Base-by-base conservation (phyloP, 257 asterid genomes). In the Haberlea rhodopensis region DNA sequence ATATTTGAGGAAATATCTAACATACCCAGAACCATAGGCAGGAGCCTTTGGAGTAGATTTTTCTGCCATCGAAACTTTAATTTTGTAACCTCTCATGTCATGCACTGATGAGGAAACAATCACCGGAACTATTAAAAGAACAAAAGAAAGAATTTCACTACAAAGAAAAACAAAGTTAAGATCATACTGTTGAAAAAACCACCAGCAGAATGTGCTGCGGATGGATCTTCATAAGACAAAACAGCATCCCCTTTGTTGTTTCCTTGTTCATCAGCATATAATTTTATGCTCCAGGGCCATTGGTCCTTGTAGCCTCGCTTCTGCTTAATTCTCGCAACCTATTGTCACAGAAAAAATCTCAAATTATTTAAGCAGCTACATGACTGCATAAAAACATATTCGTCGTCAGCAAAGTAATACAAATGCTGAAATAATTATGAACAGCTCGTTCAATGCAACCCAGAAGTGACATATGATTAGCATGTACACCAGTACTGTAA, bases 161-260 rank as follows among this genome's bases (percentile, higher is more conserved):
- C 43, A 60, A 64, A 31, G 31, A n/a, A 56, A 63, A 19, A 67
- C 19, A n/a, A 25, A 60, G 65, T 23, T 32, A 18, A 40, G 72
- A 55, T 32, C 81, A 48, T 90, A 94, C 99, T 79, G 59, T 94
- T 85, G 74, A 86, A 94, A 79, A 94, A 94, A 29, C 96, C 95
- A 32, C 97, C 99, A 23, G 99, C 99, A 40, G 97, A 82, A 75
- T 94, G 99, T 8, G 99, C 99, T 26, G 99, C 99, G n/a, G 95
- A 90, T 57, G 99, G 99, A 77, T 94, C 99, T 76, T 94, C 99
- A 69, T 90, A 94, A 3, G 99, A 86, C 71, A 94, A 78, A 73
- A 90, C 97, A 48, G 81, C 99, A 82, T 94, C 99, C 53, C 99
- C 99, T 82, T 94, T 94, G 73, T 85, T 94, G 49, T 87, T 90